Evolutionary conservation across 2,329 filamentous ascomycete genomes (phyloP).

Genomic region (Chaetomiaceae sp.): DNA sequence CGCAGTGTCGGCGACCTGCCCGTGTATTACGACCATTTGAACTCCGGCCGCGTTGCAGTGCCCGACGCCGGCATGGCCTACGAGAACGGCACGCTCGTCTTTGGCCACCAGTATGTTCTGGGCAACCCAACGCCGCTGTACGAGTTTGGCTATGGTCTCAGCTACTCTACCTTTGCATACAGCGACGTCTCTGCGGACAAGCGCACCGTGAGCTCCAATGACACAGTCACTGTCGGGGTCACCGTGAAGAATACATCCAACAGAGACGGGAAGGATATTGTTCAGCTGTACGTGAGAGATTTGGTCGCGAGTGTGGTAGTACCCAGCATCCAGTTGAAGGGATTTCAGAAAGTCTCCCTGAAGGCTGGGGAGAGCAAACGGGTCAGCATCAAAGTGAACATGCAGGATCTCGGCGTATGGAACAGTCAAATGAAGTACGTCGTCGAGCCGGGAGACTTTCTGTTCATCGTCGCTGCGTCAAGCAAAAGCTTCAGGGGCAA

Average conservation of each 20-base stretch:
- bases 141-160: constrained; percentile 60
- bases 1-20: constrained; percentile 61
- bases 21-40: constrained; percentile 66
- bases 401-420: constrained; percentile 52
- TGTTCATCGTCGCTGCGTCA: constrained; percentile 54
- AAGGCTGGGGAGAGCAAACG: constrained; percentile 53
- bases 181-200: constrained; percentile 46
- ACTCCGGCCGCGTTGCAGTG: constrained; percentile 49
- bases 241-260: constrained; percentile 55
- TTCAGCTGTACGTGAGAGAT: constrained; percentile 63
- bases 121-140: constrained; percentile 55
- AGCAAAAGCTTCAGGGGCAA: constrained; percentile 44
- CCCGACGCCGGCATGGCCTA: constrained; percentile 48
- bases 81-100: constrained; percentile 54
- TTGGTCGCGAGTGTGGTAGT: constrained; percentile 56
- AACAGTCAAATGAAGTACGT: constrained; percentile 63
- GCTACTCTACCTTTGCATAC: constrained; percentile 60
- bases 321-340: constrained; percentile 58
- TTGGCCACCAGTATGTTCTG: constrained; percentile 61
- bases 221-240: constrained; percentile 53
- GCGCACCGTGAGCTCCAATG: constrained; percentile 38
- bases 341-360: constrained; percentile 60
- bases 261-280: constrained; percentile 58
- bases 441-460: constrained; percentile 65
- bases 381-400: constrained; percentile 45